Conservation (phyloP, 208 protist genomes). For the Acanthamoeba castellanii region DNA sequence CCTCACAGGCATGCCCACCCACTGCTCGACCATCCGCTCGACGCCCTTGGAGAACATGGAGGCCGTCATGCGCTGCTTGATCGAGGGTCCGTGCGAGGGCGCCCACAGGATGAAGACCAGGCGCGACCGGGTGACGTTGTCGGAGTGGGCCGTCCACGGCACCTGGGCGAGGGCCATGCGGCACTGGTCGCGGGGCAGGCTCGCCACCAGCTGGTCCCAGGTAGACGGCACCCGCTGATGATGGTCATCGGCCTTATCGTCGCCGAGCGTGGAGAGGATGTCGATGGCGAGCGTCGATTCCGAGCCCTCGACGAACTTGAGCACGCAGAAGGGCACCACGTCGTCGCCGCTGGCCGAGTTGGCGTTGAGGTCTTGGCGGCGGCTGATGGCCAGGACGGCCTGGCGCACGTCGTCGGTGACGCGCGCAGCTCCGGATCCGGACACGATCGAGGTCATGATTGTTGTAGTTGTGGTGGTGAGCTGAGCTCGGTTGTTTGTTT, state of each 20-base stretch:
- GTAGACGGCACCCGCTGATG: background rate
- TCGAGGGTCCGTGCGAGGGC: background rate
- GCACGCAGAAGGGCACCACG: background rate
- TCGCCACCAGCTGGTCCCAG: background rate
- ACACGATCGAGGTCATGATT: background rate
- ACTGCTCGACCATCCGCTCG: background rate
- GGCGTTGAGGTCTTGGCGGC: background rate
- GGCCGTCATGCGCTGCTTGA: conserved; percentile 11
- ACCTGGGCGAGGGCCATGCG: conserved; percentile 5
- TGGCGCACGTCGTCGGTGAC: background rate
- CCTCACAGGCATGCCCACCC: background rate
- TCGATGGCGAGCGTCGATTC: background rate
- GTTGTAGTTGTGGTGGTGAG: background rate
- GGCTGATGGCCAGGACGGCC: background rate
- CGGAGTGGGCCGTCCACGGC: background rate
- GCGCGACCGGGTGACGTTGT: background rate
- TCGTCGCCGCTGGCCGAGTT: background rate
- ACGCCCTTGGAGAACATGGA: conserved; percentile 13
- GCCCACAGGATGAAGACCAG: conserved; percentile 35
- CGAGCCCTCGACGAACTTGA: background rate
- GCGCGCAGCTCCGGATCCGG: background rate
- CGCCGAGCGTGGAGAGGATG: background rate
- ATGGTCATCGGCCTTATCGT: too few species aligned
- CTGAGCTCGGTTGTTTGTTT: too few species aligned
- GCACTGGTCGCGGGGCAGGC: conserved; percentile 6